A percentile compares a stretch with the other conserved stretches of the same genome.
Evolutionary conservation across 2,329 filamentous ascomycete genomes (phyloP).

Genomic region (Botrytis hyacinthi): DNA sequence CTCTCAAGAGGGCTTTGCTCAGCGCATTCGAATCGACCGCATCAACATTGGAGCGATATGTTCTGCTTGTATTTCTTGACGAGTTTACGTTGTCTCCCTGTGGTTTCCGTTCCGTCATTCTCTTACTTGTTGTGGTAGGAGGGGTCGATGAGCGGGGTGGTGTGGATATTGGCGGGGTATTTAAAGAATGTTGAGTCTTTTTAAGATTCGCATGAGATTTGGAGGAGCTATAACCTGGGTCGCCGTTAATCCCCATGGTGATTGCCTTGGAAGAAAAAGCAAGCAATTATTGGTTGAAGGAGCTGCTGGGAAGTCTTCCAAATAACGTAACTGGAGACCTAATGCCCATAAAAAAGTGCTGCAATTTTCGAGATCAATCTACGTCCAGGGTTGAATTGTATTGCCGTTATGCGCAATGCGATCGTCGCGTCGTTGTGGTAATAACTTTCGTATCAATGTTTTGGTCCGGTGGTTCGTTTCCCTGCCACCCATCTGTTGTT

Average conservation of each 20-base stretch:
- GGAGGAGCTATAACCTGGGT: slow-evolving; percentile 27
- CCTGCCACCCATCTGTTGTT: slow-evolving; percentile 17
- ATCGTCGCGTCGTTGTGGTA: slow-evolving; percentile 18
- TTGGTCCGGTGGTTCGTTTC: slow-evolving; percentile 14
- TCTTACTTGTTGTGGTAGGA: slow-evolving; percentile 34
- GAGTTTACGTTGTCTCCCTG: slow-evolving; percentile 28
- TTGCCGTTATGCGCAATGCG: slow-evolving; percentile 16
- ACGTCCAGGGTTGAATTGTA: background rate
- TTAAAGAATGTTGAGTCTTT: slow-evolving; percentile 32
- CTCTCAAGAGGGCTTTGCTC: slow-evolving; percentile 56
- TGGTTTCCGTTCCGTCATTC: slow-evolving; percentile 35
- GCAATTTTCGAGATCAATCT: background rate
- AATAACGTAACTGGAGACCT: background rate
- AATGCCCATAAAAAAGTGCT: slow-evolving; percentile 6
- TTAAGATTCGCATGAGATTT: slow-evolving; percentile 30
- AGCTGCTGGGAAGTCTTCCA: slow-evolving; percentile 10
- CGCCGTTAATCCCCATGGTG: slow-evolving; percentile 36
- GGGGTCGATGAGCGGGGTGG: slow-evolving; percentile 38
- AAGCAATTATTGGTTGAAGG: slow-evolving; percentile 4
- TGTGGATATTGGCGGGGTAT: slow-evolving; percentile 35
- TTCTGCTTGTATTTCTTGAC: slow-evolving; percentile 26
- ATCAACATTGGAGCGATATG: slow-evolving; percentile 26
- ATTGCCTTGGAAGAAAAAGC: slow-evolving; percentile 6
- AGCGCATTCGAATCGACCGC: slow-evolving; percentile 54
- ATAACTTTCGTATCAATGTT: slow-evolving; percentile 10